Conservation (phyloP, 768 basidiomycete species). For the Mycena amicta region DNA sequence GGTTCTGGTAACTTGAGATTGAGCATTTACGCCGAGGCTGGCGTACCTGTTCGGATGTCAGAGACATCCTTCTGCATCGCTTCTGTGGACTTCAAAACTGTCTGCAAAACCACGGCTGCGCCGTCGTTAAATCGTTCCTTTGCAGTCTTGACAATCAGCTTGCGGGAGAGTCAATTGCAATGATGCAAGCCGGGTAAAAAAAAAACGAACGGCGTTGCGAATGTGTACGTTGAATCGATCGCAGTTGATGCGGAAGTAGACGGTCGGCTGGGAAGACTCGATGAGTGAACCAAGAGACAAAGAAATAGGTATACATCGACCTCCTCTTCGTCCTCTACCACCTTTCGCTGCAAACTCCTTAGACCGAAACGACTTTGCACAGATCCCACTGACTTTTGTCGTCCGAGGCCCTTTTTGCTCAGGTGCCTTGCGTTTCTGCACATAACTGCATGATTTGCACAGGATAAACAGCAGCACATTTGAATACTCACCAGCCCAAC, state of each 20-base stretch:
- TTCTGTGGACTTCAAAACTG: slow-evolving; percentile 72
- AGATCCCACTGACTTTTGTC: slow-evolving; percentile 49
- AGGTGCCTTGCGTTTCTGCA: slow-evolving; percentile 65
- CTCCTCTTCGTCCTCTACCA: slow-evolving; percentile 51
- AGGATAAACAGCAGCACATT: slow-evolving; percentile 3
- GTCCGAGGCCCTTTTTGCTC: slow-evolving; percentile 50
- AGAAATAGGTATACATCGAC: slow-evolving; percentile 58
- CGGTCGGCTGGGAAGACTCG: slow-evolving; percentile 51
- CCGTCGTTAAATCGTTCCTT: slow-evolving; percentile 79
- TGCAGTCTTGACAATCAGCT: slow-evolving; percentile 81
- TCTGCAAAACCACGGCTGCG: slow-evolving; percentile 71
- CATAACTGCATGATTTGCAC: slow-evolving; percentile 26
- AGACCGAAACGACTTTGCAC: background rate
- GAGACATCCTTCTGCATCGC: slow-evolving; percentile 58
- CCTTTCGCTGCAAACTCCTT: slow-evolving; percentile 39
- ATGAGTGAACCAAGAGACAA: slow-evolving; percentile 14
- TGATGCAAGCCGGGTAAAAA: background rate
- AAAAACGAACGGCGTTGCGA: slow-evolving; percentile 73
- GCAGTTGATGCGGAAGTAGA: slow-evolving; percentile 87
- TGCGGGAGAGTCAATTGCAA: slow-evolving; percentile 20
- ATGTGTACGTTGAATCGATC: slow-evolving; percentile 86
- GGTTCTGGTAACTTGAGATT: slow-evolving; percentile 58
- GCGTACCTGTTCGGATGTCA: slow-evolving; percentile 74
- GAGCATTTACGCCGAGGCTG: background rate
- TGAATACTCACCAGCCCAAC: slow-evolving; percentile 63